Evolutionary conservation across 1,284 basidiomycete species (phyloP).

Genomic region (Cryptococcus wingfieldii): DNA sequence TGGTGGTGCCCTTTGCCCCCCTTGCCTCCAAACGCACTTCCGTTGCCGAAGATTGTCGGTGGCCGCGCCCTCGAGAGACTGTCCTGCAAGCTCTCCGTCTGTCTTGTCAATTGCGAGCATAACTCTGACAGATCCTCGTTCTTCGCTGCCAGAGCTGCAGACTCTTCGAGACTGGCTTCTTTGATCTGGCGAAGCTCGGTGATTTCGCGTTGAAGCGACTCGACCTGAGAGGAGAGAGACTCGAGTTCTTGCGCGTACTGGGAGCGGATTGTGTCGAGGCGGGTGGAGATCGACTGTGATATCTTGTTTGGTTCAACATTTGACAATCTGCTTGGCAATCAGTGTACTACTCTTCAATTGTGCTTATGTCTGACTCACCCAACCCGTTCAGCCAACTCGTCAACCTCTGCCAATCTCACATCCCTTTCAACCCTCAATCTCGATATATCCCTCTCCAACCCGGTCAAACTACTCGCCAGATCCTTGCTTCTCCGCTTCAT

Average conservation of each 20-base stretch:
- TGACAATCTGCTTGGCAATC: neutral
- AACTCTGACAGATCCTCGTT: conserved; percentile 90
- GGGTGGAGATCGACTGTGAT: conserved; percentile 62
- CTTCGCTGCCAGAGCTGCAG: conserved; percentile 78
- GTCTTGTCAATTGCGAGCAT: conserved; percentile 70
- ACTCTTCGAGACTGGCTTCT: conserved; percentile 85
- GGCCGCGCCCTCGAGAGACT: conserved; percentile 27
- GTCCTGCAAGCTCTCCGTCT: conserved; percentile 59
- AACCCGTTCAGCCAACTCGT: conserved; percentile 70
- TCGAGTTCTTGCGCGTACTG: conserved; percentile 84
- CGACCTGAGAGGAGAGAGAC: conserved; percentile 75
- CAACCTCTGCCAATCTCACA: conserved; percentile 84
- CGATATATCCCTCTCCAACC: conserved; percentile 78
- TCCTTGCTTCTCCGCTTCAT: conserved; percentile 76
- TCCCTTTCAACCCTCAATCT: conserved; percentile 85
- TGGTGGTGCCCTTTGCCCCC: conserved; percentile 18
- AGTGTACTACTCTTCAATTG: neutral
- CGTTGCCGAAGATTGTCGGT: conserved; percentile 25
- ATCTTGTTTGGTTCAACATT: neutral
- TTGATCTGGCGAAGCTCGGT: conserved; percentile 79
- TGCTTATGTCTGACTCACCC: neutral
- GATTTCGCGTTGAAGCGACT: conserved; percentile 74
- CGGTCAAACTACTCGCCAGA: conserved; percentile 67
- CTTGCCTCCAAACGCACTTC: neutral
- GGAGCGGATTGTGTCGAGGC: conserved; percentile 82